Percentiles rank a stretch among this genome's conserved stretches.
Conservation (phyloP, 2,329 filamentous ascomycete species). For the Penicillium frequentans region DNA sequence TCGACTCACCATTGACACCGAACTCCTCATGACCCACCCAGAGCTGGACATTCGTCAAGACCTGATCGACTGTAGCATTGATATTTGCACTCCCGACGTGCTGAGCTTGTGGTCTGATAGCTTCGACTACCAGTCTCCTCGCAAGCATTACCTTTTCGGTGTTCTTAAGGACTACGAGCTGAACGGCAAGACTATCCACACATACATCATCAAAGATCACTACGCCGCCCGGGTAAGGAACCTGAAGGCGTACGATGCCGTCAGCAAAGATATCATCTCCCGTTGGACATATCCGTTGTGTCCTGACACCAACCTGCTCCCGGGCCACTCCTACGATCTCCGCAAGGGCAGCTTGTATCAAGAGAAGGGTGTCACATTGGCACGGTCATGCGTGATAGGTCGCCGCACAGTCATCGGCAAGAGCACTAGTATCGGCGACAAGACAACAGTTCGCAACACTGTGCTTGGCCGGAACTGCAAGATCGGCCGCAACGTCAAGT, state of each 20-base stretch:
- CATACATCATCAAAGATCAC: slow-evolving; percentile 76
- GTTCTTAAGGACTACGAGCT: slow-evolving; percentile 96
- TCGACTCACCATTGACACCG: slow-evolving; percentile 69
- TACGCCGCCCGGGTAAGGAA: slow-evolving; percentile 87
- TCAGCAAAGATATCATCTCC: slow-evolving; percentile 81
- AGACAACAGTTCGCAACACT: slow-evolving; percentile 69
- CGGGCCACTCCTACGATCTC: slow-evolving; percentile 73
- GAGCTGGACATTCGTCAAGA: slow-evolving; percentile 85
- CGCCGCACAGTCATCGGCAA: slow-evolving; percentile 73
- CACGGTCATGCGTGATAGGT: slow-evolving; percentile 68
- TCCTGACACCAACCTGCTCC: slow-evolving; percentile 82
- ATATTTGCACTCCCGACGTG: slow-evolving; percentile 96
- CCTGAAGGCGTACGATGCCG: slow-evolving; percentile 83
- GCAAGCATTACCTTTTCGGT: slow-evolving; percentile 85
- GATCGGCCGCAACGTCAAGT: slow-evolving; percentile 79
- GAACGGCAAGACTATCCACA: slow-evolving; percentile 95
- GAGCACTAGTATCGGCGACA: slow-evolving; percentile 72
- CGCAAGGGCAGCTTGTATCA: slow-evolving; percentile 71
- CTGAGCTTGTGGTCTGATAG: slow-evolving; percentile 95
- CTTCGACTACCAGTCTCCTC: slow-evolving; percentile 91
- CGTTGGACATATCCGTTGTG: slow-evolving; percentile 87
- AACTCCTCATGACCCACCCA: slow-evolving; percentile 69
- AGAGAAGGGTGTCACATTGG: slow-evolving; percentile 74
- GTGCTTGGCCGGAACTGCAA: slow-evolving; percentile 81
- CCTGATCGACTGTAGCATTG: slow-evolving; percentile 89